A percentile compares a stretch with the other conserved stretches of the same genome.
These are phyloP conservation scores for Ilex asprella DNA, from an alignment of 257 asterid genomes.

Conservation along the genomic window DNA sequence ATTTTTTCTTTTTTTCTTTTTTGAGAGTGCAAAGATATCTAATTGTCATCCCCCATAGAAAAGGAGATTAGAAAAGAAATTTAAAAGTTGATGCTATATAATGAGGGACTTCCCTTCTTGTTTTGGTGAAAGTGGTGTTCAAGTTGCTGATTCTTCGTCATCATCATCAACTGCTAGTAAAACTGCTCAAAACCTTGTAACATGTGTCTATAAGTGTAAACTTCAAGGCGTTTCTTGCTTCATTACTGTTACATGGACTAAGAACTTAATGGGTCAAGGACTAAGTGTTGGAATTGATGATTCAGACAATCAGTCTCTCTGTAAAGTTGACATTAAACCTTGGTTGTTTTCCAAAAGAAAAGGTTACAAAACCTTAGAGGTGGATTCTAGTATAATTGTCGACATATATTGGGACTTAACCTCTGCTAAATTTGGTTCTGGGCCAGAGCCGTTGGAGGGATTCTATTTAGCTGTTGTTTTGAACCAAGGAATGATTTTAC, in stretches of 20 bases:
- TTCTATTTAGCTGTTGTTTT: constrained; percentile 45
- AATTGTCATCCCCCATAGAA: too few relatives aligned
- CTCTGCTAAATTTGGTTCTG: constrained; percentile 52
- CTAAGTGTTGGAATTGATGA: constrained; percentile 37
- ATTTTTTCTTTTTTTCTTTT: too few relatives aligned
- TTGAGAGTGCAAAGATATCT: too few relatives aligned
- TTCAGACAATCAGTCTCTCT: constrained; percentile 29
- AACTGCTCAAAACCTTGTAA: constrained; percentile 47
- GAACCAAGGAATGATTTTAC: constrained; percentile 39
- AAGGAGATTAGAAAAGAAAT: too few relatives aligned
- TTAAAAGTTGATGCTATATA: constrained; percentile 1
- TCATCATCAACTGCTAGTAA: constrained; percentile 27
- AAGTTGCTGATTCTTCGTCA: constrained; percentile 40
- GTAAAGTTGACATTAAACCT: constrained; percentile 56
- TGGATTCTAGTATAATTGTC: constrained; percentile 19
- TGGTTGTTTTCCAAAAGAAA: constrained; percentile 63
- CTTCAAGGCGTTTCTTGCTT: constrained; percentile 36
- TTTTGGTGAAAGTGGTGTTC: constrained; percentile 72
- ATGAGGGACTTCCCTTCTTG: constrained; percentile 85
- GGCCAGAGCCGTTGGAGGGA: constrained; percentile 62
- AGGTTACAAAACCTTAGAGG: constrained; percentile 35
- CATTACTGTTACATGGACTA: constrained; percentile 56
- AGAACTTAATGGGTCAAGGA: constrained; percentile 55
- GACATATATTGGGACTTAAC: constrained; percentile 65
- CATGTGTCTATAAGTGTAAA: constrained; percentile 40